Evolutionary conservation across 2,329 filamentous ascomycete species (phyloP).

Genomic region (Ceratocystis harringtonii): DNA sequence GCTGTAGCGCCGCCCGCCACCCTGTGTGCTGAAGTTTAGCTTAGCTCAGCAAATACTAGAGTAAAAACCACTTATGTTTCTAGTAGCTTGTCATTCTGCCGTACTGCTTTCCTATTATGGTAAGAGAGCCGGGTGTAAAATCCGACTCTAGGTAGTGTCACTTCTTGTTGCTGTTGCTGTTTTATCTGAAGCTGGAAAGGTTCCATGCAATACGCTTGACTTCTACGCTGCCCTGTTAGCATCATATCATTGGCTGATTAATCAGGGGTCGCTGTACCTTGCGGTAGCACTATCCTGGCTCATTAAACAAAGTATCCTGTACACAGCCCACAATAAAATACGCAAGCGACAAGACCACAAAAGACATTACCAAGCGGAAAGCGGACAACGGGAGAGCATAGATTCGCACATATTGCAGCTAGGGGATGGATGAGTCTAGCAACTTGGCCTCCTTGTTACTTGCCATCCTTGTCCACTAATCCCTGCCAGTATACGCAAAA

Average conservation of each 20-base stretch:
- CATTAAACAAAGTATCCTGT: not conserved
- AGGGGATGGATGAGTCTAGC: not conserved
- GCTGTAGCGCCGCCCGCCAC: not conserved
- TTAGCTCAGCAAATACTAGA: not conserved
- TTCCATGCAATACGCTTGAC: slow-evolving; percentile 15
- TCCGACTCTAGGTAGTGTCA: not conserved
- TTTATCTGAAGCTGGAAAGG: not conserved
- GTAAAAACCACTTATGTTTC: not conserved
- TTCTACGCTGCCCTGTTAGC: slow-evolving; percentile 10
- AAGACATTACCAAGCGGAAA: not conserved
- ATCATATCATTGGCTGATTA: slow-evolving; percentile 14
- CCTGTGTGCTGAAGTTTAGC: not conserved
- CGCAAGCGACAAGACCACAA: not conserved
- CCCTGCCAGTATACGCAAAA: not conserved
- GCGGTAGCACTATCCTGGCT: not conserved
- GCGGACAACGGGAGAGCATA: not conserved
- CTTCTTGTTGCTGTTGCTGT: not conserved
- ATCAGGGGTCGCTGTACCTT: slow-evolving; percentile 11
- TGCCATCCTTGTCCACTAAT: not conserved
- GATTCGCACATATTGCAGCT: not conserved
- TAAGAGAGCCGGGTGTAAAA: not conserved
- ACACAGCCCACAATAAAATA: not conserved
- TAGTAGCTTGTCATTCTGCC: not conserved
- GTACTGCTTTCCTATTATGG: not conserved
- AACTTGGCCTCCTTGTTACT: not conserved